Evolutionary conservation across 148 eudicot genomes (phyloP), one percentile per base, ranked within the genome.

Genomic region (Cornus kousa): DNA sequence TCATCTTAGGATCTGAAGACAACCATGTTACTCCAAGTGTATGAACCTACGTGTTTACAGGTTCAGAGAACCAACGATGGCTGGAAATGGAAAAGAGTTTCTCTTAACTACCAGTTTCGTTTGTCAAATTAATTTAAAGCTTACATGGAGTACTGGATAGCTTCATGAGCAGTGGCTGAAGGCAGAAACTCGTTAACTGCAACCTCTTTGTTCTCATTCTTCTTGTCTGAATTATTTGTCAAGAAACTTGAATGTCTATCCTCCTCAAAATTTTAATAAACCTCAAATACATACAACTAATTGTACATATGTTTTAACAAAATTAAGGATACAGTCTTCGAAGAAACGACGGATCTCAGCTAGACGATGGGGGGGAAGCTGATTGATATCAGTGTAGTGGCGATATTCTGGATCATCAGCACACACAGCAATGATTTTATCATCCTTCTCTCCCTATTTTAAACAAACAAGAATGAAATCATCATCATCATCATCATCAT

Each of bases 201-300:
- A 55, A 81, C 80, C 73, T 81, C 84, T 81, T 81, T 81, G 80
- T 72, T 77, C 80, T 81, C 84, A 33, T 81, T 81, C 67, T 81
- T 77, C 80, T 81, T 81, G 83, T 81, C 84, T 81, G 73, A 77
- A 35, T 57, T n/a, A 22, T 5, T 55, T 32, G 11, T 81, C 65
- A 77, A 57, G 64, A 17, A 57, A 57, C 20, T 57, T 17, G 17
- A 28, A 28, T 37, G 3, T 74, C 55, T n/a, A 6, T 23, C 37
- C 20, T 74, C 68, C 12, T 64, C 33, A 0, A 35, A 35, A 50
- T 75, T 22, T 65, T 64, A 19, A 28, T 9, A 65, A 57, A 65
- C 40, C 22, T 32, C 14, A 65, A 13, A 65, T 13, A 75, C 64
- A 14, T 57, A 57, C 20, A 57, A 16, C 2, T 9, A 57, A 12